A percentile compares a stretch with the other conserved stretches of the same genome.
Evolutionary conservation across 805 yeast species (phyloP).

Genomic region (Wickerhamiella hasegawae): DNA sequence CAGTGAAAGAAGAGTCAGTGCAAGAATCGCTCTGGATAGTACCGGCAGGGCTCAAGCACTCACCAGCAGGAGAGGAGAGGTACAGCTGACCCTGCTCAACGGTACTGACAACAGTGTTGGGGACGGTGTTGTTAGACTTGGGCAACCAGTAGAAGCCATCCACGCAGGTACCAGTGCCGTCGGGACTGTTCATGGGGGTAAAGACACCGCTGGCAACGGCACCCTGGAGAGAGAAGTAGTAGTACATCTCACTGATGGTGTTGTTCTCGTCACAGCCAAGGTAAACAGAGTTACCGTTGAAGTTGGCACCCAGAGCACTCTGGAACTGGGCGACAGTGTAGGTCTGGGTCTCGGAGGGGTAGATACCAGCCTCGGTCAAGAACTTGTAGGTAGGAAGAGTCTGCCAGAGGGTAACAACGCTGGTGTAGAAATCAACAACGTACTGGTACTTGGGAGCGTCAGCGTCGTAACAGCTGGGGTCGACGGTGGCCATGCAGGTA

Average conservation of each 20-base stretch:
- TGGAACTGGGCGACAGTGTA: conserved; percentile 34
- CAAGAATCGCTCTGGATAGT: conserved; percentile 67
- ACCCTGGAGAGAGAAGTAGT: conserved; percentile 62
- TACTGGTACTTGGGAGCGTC: conserved; percentile 19
- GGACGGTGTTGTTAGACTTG: conserved; percentile 28
- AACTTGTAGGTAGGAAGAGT: conserved; percentile 51
- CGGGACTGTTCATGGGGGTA: conserved; percentile 36
- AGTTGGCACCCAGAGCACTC: conserved; percentile 21
- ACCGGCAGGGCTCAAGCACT: conserved; percentile 77
- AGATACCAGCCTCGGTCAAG: conserved; percentile 51
- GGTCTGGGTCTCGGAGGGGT: conserved; percentile 41
- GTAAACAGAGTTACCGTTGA: conserved; percentile 36
- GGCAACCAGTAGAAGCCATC: conserved; percentile 61
- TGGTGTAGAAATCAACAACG: conserved; percentile 56
- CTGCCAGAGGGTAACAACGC: conserved; percentile 41
- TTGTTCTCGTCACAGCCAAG: conserved; percentile 39
- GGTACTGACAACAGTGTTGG: too few relatives aligned
- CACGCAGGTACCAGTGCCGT: conserved; percentile 52
- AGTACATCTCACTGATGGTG: conserved; percentile 57
- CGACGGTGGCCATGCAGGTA: conserved; percentile 72
- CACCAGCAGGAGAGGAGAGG: conserved; percentile 31
- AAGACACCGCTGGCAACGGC: conserved; percentile 52
- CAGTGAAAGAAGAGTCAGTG: conserved; percentile 49
- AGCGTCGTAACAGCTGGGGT: conserved; percentile 46
- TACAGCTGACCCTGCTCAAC: too few relatives aligned